phyloP scores from a whole-genome alignment of 768 basidiomycete species.

The Austroboletus eburneus region DNA sequence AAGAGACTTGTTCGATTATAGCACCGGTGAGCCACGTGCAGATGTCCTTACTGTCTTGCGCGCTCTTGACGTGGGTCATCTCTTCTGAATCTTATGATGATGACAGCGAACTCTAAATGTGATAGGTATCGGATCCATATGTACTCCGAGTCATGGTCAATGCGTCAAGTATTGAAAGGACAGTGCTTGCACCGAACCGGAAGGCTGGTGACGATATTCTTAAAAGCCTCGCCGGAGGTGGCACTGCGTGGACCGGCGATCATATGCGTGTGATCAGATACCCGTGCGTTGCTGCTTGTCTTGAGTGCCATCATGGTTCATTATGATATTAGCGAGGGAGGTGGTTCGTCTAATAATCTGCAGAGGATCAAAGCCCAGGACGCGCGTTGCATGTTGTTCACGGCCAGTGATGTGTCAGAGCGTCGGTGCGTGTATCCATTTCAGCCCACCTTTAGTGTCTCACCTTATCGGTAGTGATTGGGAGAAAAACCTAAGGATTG shows the following conservation, averaged over 20 bases:
- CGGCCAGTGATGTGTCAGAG: constrained; percentile 45
- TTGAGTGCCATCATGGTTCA: neutral
- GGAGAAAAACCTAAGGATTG: constrained; percentile 34
- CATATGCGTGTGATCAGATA: constrained; percentile 60
- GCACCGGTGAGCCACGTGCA: constrained; percentile 61
- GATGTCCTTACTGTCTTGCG: constrained; percentile 72
- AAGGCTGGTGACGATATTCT: constrained; percentile 56
- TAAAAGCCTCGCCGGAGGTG: constrained; percentile 40
- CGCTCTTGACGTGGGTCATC: constrained; percentile 61
- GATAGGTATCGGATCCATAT: constrained; percentile 67
- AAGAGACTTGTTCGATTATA: constrained; percentile 80
- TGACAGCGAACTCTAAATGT: neutral
- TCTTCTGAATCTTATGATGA: neutral
- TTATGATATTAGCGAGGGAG: constrained; percentile 53
- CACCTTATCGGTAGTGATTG: constrained; percentile 40
- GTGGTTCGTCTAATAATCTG: constrained; percentile 49
- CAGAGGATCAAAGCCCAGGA: constrained; percentile 28
- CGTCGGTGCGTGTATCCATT: constrained; percentile 37
- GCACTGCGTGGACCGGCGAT: constrained; percentile 61
- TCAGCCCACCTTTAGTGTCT: neutral
- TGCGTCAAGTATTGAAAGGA: constrained; percentile 63
- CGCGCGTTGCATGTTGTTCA: constrained; percentile 46
- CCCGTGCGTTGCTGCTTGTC: constrained; percentile 41
- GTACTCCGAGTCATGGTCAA: constrained; percentile 84
- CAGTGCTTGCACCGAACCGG: constrained; percentile 62